Base-by-base conservation (phyloP, 2,329 filamentous ascomycete genomes). In the Trichothecium roseum region DNA sequence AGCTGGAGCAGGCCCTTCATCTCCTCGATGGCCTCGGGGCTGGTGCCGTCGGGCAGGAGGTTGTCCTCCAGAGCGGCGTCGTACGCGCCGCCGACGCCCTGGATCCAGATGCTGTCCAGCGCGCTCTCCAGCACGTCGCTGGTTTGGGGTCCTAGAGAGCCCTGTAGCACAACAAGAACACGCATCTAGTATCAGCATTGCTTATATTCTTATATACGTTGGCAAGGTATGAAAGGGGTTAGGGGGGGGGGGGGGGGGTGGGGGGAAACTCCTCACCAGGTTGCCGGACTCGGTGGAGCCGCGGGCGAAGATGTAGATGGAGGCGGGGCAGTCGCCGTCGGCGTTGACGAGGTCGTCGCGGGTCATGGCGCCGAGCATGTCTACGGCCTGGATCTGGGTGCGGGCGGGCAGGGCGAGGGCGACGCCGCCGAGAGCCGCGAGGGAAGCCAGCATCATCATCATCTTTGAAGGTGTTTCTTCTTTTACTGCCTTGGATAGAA, bases 31-130 rank as follows among this genome's bases (percentile, higher is more conserved):
- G 60, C 58, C 5, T 40, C 52, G 4, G 30, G 30, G 26, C 51
- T 50, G 1, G 62, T 63, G 28, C 62, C 61, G 2, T 48, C 41
- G 3, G 59, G 55, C 1, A 62, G 50, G 28, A 53, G 48, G 40
- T 66, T 66, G 17, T 52, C 49, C 1, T 44, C 37, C 0, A 65
- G 29, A 2, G 42, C 42, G 0, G 61, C 63, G 2, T 37, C 46
- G 47, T 69, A 69, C 2, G 51, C 41, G 17, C 51, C 52, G 5
- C 57, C 57, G 12, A 69, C 60, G 12, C 65, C 65, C 42, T 68
- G 64, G 16, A 65, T 55, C 57, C 58, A 61, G 38, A 63, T 41
- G 14, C 47, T 38, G 9, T 34, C 36, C 22, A 52, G 55, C 18
- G 39, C 37, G 16, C 34, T 34, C 30, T 54, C 48, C 1, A 63